phyloP scores from a whole-genome alignment of 495 filamentous ascomycete species.

The Pyrenula massariospora region DNA sequence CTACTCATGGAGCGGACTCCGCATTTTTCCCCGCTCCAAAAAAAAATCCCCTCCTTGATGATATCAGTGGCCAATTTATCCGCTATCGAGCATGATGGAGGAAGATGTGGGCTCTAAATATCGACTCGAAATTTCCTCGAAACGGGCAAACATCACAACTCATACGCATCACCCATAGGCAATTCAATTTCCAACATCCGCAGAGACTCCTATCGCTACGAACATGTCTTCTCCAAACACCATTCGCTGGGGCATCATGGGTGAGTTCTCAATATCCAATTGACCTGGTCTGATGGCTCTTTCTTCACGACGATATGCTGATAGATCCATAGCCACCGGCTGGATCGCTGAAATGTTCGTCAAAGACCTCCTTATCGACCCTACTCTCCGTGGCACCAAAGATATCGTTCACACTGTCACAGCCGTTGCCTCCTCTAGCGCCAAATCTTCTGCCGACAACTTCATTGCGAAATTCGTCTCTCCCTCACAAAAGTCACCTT shows the following conservation, averaged over 20 bases:
- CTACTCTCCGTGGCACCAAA: constrained; percentile 54
- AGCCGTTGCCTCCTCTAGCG: constrained; percentile 74
- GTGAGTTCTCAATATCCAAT: constrained; percentile 17
- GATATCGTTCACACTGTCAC: constrained; percentile 70
- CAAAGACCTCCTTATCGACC: constrained; percentile 71
- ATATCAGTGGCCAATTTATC: not conserved
- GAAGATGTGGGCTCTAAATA: too few species aligned
- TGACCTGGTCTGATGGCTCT: constrained; percentile 3
- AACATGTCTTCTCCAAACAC: constrained; percentile 37
- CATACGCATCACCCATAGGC: too few species aligned
- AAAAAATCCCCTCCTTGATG: not conserved
- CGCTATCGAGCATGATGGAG: not conserved
- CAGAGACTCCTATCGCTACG: not conserved
- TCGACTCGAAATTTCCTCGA: too few species aligned
- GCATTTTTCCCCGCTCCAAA: too few species aligned
- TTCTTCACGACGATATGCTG: constrained; percentile 5
- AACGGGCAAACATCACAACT: too few species aligned
- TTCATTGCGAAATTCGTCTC: constrained; percentile 61
- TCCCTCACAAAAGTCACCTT: constrained; percentile 31
- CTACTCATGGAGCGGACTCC: too few species aligned
- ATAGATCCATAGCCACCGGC: constrained; percentile 73
- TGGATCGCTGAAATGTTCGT: constrained; percentile 70
- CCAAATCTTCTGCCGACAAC: constrained; percentile 48
- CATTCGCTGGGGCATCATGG: constrained; percentile 69
- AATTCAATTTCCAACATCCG: too few species aligned